Percentiles rank a stretch among this genome's conserved stretches.
phyloP scores from a whole-genome alignment of 345 rosid species.

The Citrus maxima region DNA sequence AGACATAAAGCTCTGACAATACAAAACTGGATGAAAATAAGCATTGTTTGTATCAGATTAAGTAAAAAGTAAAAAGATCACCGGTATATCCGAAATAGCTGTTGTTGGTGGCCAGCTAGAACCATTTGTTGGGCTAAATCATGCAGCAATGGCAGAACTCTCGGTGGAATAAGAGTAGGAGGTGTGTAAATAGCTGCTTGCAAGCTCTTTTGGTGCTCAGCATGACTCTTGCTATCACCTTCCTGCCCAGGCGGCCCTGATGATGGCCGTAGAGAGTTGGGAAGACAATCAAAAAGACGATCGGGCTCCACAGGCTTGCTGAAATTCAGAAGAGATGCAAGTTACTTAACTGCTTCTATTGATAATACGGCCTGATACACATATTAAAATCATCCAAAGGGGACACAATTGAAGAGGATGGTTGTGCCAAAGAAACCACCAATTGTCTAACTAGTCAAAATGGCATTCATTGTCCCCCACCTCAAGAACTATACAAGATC shows the following conservation, averaged over 20 bases:
- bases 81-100: slow-evolving; percentile 76
- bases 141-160: slow-evolving; percentile 80
- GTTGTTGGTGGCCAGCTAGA: slow-evolving; percentile 92
- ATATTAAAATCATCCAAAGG: background rate
- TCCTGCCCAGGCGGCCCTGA: slow-evolving; percentile 40
- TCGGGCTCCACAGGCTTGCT: slow-evolving; percentile 98
- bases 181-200: slow-evolving; percentile 65
- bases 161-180: slow-evolving; percentile 79
- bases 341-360: background rate
- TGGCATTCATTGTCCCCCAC: background rate
- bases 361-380: background rate
- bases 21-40: background rate
- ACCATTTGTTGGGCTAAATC: slow-evolving; percentile 83
- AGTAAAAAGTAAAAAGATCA: slow-evolving; percentile 16
- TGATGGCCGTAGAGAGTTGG: slow-evolving; percentile 67
- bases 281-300: slow-evolving; percentile 80
- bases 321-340: slow-evolving; percentile 19
- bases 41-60: background rate
- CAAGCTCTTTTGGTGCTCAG: slow-evolving; percentile 52
- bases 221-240: slow-evolving; percentile 38
- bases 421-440: background rate
- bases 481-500: background rate
- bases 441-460: background rate
- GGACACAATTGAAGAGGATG: background rate
- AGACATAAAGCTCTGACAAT: background rate